Evolutionary conservation across 805 yeast genomes (phyloP).

Genomic region (Grigorovia humatica): DNA sequence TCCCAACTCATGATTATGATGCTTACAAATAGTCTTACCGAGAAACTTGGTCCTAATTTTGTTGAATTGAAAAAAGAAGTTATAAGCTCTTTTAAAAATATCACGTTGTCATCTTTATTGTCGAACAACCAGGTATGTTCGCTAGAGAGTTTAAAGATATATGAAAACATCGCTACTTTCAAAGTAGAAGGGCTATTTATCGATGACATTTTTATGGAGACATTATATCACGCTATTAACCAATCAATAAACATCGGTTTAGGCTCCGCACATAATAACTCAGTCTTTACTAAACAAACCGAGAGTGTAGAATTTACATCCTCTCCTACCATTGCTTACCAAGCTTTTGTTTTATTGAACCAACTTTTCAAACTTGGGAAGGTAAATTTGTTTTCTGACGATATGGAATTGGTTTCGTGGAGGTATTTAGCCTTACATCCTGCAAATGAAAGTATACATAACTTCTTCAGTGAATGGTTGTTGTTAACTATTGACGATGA

Average conservation of each 20-base stretch:
- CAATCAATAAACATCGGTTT: conserved; percentile 12
- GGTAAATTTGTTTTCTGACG: conserved; percentile 34
- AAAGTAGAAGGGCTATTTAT: conserved; percentile 19
- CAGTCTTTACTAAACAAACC: conserved; percentile 26
- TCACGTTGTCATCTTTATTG: conserved; percentile 27
- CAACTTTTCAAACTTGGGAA: conserved; percentile 49
- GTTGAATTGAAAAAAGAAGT: conserved; percentile 22
- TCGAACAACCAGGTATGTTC: conserved; percentile 29
- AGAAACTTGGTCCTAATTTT: conserved; percentile 50
- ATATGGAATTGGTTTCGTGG: conserved; percentile 51
- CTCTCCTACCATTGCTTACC: conserved; percentile 30
- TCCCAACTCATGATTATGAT: conserved; percentile 36
- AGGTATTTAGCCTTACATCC: conserved; percentile 40
- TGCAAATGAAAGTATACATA: conserved; percentile 33
- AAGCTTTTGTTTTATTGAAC: conserved; percentile 46
- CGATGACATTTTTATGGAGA: conserved; percentile 20
- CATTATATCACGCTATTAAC: conserved; percentile 14
- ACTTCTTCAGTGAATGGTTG: conserved; percentile 51
- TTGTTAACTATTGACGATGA: conserved; percentile 37
- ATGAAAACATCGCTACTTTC: conserved; percentile 22
- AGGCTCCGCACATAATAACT: conserved; percentile 12
- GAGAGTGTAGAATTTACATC: conserved; percentile 39
- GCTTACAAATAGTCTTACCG: conserved; percentile 36
- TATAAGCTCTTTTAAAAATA: conserved; percentile 29
- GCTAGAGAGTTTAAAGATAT: conserved; percentile 12